These are phyloP conservation scores for Mycosarcoma mackinlayi DNA, from an alignment of 1,284 basidiomycete genomes.

Conservation along the genomic window DNA sequence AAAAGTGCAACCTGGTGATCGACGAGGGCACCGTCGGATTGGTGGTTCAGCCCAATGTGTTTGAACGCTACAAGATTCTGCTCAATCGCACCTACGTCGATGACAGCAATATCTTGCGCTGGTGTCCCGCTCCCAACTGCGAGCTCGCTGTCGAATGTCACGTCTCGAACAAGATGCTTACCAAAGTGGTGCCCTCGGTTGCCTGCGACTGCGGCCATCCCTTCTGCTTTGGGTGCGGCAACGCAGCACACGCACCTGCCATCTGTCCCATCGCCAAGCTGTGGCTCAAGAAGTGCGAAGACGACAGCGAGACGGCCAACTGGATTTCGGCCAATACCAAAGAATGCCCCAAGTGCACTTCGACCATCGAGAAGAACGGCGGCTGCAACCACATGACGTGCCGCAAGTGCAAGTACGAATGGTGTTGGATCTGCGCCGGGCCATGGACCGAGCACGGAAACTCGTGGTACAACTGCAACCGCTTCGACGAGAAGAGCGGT, in stretches of 20 bases:
- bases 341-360: slow-evolving; percentile 89
- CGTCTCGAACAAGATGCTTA: slow-evolving; percentile 73
- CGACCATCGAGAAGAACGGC: slow-evolving; percentile 99
- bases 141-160: slow-evolving; percentile 87
- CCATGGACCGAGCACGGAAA: slow-evolving; percentile 98
- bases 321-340: slow-evolving; percentile 99
- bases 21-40: slow-evolving; percentile 63
- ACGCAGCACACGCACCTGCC: slow-evolving; percentile 84
- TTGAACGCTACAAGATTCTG: slow-evolving; percentile 78
- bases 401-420: slow-evolving; percentile 71
- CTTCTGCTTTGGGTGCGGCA: slow-evolving; percentile 72
- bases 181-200: slow-evolving; percentile 87
- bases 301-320: slow-evolving; percentile 97
- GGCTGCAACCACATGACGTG: slow-evolving; percentile 76
- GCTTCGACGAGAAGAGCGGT: slow-evolving; percentile 92
- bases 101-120: slow-evolving; percentile 84
- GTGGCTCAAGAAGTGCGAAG: slow-evolving; percentile 97
- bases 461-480: slow-evolving; percentile 97
- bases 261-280: slow-evolving; percentile 87
- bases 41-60: slow-evolving; percentile 67
- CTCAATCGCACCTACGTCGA: slow-evolving; percentile 90
- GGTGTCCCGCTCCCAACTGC: slow-evolving; percentile 81
- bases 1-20: slow-evolving; percentile 82
- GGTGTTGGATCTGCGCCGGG: slow-evolving; percentile 78
- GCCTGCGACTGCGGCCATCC: slow-evolving; percentile 78